Evolutionary conservation across 1,284 basidiomycete species (phyloP).

Genomic region (Ustanciosporium gigantosporum): DNA sequence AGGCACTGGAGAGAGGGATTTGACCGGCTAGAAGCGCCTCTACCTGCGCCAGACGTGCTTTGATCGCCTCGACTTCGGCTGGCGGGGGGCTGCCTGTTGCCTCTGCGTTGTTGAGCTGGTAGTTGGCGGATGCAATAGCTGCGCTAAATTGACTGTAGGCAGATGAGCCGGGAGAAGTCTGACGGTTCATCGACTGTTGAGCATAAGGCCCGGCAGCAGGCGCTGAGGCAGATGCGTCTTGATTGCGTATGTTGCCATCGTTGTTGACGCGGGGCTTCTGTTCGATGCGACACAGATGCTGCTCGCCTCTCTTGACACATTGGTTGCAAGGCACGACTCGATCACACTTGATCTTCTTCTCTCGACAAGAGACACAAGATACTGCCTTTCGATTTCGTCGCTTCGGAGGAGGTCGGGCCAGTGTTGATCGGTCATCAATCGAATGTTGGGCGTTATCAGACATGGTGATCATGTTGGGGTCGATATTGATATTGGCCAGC

Average conservation of each 20-base stretch:
- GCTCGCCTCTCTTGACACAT: conserved; percentile 57
- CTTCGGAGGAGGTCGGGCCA: conserved; percentile 38
- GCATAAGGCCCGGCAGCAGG: neutral
- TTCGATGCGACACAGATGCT: conserved; percentile 46
- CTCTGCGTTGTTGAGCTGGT: conserved; percentile 23
- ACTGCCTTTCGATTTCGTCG: conserved; percentile 54
- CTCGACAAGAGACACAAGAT: conserved; percentile 50
- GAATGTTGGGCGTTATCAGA: conserved; percentile 6
- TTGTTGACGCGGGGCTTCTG: conserved; percentile 40
- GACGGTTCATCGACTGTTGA: conserved; percentile 2
- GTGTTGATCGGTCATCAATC: too few species aligned
- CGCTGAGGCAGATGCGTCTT: conserved; percentile 1
- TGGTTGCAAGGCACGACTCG: conserved; percentile 55
- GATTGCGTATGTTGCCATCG: neutral
- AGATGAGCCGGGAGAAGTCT: conserved; percentile 18
- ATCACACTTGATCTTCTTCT: conserved; percentile 59
- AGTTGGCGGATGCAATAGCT: conserved; percentile 21
- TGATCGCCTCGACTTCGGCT: conserved; percentile 54
- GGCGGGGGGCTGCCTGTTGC: conserved; percentile 21
- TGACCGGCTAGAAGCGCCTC: conserved; percentile 41
- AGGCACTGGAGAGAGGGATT: conserved; percentile 22
- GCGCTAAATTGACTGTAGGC: conserved; percentile 32
- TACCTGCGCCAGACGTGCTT: conserved; percentile 52
- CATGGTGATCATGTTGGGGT: conserved; percentile 7
- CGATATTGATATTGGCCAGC: conserved; percentile 9